Conservation (phyloP, 331 rosid species). For the Arachis monticola region DNA sequence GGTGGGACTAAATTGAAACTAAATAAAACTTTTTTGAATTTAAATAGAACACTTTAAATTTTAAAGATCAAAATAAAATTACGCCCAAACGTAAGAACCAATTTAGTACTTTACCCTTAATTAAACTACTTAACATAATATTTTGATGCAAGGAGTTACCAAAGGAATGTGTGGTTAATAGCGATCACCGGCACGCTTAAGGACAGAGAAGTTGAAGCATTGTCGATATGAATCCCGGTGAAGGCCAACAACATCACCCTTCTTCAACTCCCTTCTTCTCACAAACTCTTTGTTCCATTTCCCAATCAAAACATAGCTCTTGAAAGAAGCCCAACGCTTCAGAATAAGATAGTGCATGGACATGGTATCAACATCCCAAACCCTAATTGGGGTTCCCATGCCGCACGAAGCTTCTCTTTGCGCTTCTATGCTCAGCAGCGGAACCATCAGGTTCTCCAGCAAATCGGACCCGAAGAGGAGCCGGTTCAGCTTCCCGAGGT, state of each 20-base stretch:
- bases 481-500: slow-evolving; percentile 26
- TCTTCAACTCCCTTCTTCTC: slow-evolving; percentile 30
- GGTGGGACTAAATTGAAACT: too few species aligned
- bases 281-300: slow-evolving; percentile 40
- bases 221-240: slow-evolving; percentile 38
- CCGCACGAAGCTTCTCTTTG: neutral
- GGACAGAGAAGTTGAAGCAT: slow-evolving; percentile 41
- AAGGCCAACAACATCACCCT: slow-evolving; percentile 49
- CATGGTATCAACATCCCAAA: slow-evolving; percentile 43
- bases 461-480: slow-evolving; percentile 13
- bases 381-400: slow-evolving; percentile 23
- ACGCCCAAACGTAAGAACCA: too few species aligned
- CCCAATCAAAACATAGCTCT: slow-evolving; percentile 36
- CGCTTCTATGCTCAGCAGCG: neutral
- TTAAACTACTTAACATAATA: too few species aligned
- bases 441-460: slow-evolving; percentile 17
- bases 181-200: neutral
- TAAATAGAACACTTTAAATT: too few species aligned
- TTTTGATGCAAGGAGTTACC: too few species aligned
- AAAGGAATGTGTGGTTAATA: too few species aligned
- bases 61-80: too few species aligned
- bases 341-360: slow-evolving; percentile 37
- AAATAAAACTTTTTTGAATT: too few species aligned
- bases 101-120: too few species aligned
- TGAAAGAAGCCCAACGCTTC: slow-evolving; percentile 41